Percentiles rank a stretch among this genome's conserved stretches.
Evolutionary conservation across 176 grass and related monocot genomes (phyloP).

Genomic region (Metroxylon sagu): DNA sequence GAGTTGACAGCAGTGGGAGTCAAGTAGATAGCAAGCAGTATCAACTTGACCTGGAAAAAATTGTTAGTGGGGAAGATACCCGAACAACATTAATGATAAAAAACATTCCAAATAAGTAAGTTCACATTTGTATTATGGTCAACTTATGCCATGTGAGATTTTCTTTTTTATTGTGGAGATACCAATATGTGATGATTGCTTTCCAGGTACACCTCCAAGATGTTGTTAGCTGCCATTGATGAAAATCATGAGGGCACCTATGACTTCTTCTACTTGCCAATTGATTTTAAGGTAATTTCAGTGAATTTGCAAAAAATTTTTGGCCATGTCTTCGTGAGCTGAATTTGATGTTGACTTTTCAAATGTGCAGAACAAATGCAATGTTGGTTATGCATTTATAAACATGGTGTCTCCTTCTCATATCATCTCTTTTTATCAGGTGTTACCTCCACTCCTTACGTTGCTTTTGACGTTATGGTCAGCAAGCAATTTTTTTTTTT

Average conservation of each 20-base stretch:
- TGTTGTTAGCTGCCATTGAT: constrained; percentile 88
- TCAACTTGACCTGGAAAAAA: constrained; percentile 91
- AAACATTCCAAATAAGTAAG: constrained; percentile 94
- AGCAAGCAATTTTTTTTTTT: constrained; percentile 3
- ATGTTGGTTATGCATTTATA: constrained; percentile 96
- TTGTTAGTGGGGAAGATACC: constrained; percentile 60
- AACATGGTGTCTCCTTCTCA: constrained; percentile 86
- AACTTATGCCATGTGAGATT: no score
- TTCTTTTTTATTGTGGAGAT: no score
- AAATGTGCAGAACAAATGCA: constrained; percentile 90
- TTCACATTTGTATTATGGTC: no score
- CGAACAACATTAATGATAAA: constrained; percentile 96
- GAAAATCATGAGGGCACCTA: constrained; percentile 82
- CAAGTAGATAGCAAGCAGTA: constrained; percentile 82
- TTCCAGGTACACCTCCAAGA: constrained; percentile 88
- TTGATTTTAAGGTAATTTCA: constrained; percentile 82
- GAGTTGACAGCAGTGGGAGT: constrained; percentile 37
- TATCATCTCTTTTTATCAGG: constrained; percentile 90
- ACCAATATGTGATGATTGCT: not conserved
- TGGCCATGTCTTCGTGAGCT: constrained; percentile 12
- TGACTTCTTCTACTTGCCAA: constrained; percentile 94
- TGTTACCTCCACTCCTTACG: constrained; percentile 14
- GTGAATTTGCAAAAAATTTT: not conserved
- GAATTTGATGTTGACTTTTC: constrained; percentile 2
- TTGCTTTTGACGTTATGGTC: constrained; percentile 7